Percentiles rank a stretch among this genome's conserved stretches.
phyloP scores from a whole-genome alignment of 768 basidiomycete genomes.

The Cystobasidium ongulense region DNA sequence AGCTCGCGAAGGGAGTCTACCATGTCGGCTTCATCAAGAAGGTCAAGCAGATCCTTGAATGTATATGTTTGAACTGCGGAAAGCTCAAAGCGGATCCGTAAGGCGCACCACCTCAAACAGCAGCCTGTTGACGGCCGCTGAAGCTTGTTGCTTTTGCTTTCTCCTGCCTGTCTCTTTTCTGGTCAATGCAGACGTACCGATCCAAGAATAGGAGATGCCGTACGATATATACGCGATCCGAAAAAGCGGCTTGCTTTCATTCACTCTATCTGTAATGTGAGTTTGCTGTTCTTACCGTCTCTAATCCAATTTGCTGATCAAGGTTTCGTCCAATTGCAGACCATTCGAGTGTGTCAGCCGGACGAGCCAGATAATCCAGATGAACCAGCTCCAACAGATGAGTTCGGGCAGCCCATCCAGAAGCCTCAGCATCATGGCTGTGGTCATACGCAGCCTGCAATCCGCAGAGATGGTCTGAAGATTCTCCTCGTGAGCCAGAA shows the following conservation, averaged over 20 bases:
- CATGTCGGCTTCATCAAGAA: conserved; percentile 73
- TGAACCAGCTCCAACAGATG: conserved; percentile 26
- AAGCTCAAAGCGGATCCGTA: conserved; percentile 76
- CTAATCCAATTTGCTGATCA: neutral
- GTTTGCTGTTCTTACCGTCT: neutral
- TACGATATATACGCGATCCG: conserved; percentile 40
- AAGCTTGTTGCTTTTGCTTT: conserved; percentile 6
- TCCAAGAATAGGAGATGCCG: conserved; percentile 34
- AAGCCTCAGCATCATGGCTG: conserved; percentile 96
- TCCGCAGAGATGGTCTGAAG: conserved; percentile 91
- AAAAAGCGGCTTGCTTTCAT: conserved; percentile 41
- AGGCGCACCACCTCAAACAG: neutral
- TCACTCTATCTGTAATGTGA: conserved; percentile 38
- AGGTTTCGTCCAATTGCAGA: conserved; percentile 1
- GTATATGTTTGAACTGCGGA: conserved; percentile 97
- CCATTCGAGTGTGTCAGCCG: conserved; percentile 17
- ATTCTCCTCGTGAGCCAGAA: conserved; percentile 91
- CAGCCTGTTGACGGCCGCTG: conserved; percentile 8
- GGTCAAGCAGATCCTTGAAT: conserved; percentile 99
- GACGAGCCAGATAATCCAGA: conserved; percentile 46
- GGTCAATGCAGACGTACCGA: conserved; percentile 28
- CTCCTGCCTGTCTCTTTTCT: neutral
- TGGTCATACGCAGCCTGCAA: conserved; percentile 77
- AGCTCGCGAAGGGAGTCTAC: conserved; percentile 15
- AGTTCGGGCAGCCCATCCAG: conserved; percentile 19